Percentiles rank a stretch among this genome's conserved stretches.
Evolutionary conservation across 2,329 filamentous ascomycete species (phyloP).

Genomic region (Botrytis aclada): DNA sequence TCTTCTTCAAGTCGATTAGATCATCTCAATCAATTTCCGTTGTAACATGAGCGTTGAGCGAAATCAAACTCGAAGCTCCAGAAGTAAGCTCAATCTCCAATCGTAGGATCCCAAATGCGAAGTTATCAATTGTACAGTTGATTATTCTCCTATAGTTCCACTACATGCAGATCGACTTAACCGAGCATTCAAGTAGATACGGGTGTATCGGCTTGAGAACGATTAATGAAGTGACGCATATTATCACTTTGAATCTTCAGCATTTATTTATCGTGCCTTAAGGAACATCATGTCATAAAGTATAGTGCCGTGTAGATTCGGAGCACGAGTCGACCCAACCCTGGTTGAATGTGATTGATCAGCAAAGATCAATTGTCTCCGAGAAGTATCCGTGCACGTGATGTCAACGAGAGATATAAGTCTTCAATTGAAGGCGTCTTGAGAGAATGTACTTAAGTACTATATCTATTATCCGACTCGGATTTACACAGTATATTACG

Average conservation of each 20-base stretch:
- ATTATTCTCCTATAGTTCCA: neutral
- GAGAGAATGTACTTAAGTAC: no score
- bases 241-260: no score
- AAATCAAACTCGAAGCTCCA: neutral
- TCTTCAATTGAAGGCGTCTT: neutral
- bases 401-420: neutral
- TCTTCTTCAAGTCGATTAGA: neutral
- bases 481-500: neutral
- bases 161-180: neutral
- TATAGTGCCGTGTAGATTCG: neutral
- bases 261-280: neutral
- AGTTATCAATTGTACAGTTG: neutral
- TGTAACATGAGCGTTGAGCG: neutral
- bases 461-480: neutral
- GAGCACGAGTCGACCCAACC: no score
- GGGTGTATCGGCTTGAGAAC: neutral
- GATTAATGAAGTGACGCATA: neutral
- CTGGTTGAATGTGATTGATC: neutral
- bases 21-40: neutral
- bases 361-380: neutral
- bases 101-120: neutral
- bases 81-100: neutral
- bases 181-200: neutral
- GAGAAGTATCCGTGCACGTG: neutral
- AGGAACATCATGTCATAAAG: neutral